phyloP scores from a whole-genome alignment of 306 rosid species.

The Oxytropis ochrocephala region DNA sequence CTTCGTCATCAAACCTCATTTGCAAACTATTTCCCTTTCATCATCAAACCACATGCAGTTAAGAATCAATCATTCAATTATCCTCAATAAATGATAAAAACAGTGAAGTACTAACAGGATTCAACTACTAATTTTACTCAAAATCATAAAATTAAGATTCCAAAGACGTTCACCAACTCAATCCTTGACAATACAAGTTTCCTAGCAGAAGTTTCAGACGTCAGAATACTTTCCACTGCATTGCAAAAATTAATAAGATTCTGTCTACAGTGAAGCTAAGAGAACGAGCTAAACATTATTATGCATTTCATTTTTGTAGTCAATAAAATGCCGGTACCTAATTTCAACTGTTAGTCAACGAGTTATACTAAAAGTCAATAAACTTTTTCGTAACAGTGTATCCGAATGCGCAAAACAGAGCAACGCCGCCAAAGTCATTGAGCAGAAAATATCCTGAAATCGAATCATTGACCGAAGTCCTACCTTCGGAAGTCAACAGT shows the following conservation, averaged over 20 bases:
- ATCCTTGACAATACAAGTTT: neutral
- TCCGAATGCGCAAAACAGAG: constrained; percentile 3
- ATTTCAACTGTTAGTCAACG: constrained; percentile 4
- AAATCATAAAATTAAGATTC: neutral
- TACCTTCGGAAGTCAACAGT: neutral
- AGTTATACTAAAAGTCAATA: neutral
- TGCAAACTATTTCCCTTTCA: neutral
- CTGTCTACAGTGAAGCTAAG: neutral
- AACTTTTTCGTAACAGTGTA: neutral
- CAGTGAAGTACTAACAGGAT: neutral
- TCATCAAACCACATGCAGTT: neutral
- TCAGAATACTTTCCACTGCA: neutral
- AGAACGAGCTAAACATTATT: neutral
- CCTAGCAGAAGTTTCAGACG: neutral
- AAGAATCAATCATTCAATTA: constrained; percentile 15
- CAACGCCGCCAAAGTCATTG: neutral
- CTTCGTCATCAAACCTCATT: neutral
- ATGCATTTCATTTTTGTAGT: neutral
- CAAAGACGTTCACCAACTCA: neutral
- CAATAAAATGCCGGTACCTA: neutral
- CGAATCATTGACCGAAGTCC: neutral
- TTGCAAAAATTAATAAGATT: constrained; percentile 1
- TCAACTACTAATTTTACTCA: neutral
- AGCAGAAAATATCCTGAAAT: constrained; percentile 2
- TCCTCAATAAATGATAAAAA: neutral